Base-by-base conservation (phyloP, 2,329 filamentous ascomycete species). In the Pezicula carpinea region DNA sequence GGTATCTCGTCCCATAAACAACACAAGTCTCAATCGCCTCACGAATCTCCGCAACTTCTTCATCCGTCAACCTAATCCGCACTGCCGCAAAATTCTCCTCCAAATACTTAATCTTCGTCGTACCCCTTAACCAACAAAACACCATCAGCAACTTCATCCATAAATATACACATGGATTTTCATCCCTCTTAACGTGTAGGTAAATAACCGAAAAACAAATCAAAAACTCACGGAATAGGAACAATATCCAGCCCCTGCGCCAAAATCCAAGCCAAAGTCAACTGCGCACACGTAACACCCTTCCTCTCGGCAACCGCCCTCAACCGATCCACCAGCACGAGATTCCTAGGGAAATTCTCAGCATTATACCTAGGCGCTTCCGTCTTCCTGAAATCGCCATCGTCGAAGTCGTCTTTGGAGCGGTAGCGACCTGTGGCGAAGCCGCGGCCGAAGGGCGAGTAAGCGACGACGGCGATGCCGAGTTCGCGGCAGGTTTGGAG, bases 361-460 rank as follows among this genome's bases (percentile, higher is more conserved):
- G 67, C 61, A 1, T 56, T 64, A 53, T 75, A 76, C 14, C 74
- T 66, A 2, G 76, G 76, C 26, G 26, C 26, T 3, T 66, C 52
- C 18, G 59, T 56, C 6, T 51, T 61, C 11, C 79, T 73, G 57
- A 74, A 69, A 56, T 82, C 77, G 3, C 59, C 64, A 7, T 69
- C 66, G 4, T 68, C 68, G 43, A 81, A 67, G 54, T 80, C 76
- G 14, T 66, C 66, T 0, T 57, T 59, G 3, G 66, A 69, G 33
- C 67, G 67, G 59, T 76, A 71, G 5, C 62, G 59, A 3, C 79
- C 78, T 0, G 76, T 74, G 18, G 84, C 57, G 49, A 84, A 63
- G 7, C 81, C 80, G 1, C 79, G 71, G 2, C 79, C 79, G 2
- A 85, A 70, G 2, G 81, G 81, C 13, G 72, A 74, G 63, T 80